Conservation (phyloP, 176 grass and related monocot genomes). For the Chrysopogon serrulatus region DNA sequence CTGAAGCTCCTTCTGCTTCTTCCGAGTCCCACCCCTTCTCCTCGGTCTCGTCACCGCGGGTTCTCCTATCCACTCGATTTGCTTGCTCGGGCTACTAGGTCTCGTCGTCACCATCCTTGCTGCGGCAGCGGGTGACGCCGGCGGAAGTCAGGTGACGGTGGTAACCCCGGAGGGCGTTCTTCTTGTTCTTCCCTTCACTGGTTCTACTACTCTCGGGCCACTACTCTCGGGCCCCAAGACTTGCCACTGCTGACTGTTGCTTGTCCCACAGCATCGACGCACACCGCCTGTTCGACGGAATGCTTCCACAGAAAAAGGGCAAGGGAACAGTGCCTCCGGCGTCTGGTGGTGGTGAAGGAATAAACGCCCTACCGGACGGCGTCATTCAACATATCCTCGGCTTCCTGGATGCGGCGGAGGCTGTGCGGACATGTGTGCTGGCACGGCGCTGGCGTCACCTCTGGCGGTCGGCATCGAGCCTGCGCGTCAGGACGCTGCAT, state of each 20-base stretch:
- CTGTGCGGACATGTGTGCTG: neutral
- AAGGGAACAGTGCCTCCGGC: neutral
- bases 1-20: too few relatives aligned
- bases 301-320: neutral
- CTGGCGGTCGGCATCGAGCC: neutral
- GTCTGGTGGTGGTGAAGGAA: neutral
- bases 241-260: neutral
- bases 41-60: too few relatives aligned
- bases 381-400: neutral
- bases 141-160: too few relatives aligned
- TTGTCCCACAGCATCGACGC: neutral
- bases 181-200: too few relatives aligned
- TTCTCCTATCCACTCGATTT: too few relatives aligned
- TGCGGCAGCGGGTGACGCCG: too few relatives aligned
- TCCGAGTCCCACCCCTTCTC: too few relatives aligned
- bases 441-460: neutral
- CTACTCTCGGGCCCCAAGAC: too few relatives aligned
- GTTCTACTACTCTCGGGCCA: too few relatives aligned
- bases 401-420: neutral
- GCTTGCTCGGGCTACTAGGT: too few relatives aligned
- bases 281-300: neutral
- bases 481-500: accelerated
- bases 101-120: too few relatives aligned
- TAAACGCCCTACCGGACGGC: neutral
- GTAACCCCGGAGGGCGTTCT: too few relatives aligned